phyloP scores from a whole-genome alignment of 2,329 filamentous ascomycete species.

The Monosporascus cannonballus region DNA sequence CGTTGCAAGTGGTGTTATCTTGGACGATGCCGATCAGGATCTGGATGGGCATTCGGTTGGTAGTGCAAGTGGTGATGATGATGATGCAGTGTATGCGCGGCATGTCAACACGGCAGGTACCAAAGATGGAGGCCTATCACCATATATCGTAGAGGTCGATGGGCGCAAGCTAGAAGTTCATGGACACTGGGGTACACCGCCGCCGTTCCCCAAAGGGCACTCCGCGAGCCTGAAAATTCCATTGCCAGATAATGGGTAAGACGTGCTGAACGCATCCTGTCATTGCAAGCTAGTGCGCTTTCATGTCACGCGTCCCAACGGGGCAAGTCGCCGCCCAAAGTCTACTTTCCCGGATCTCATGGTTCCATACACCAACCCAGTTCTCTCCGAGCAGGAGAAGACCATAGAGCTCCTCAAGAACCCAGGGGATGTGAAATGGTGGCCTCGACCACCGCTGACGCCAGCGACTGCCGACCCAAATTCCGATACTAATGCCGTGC shows the following conservation, averaged over 20 bases:
- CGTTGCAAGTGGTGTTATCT: no score
- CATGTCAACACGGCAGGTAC: slow-evolving; percentile 26
- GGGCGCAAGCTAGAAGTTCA: slow-evolving; percentile 1
- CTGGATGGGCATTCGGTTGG: no score
- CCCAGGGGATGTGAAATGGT: slow-evolving; percentile 50
- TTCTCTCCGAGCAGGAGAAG: no score
- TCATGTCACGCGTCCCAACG: slow-evolving; percentile 49
- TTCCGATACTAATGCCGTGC: slow-evolving; percentile 22
- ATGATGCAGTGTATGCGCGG: background rate
- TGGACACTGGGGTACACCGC: background rate
- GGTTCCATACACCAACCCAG: slow-evolving; percentile 36
- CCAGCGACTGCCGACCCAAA: slow-evolving; percentile 8
- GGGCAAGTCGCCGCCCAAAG: slow-evolving; percentile 33
- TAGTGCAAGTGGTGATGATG: no score
- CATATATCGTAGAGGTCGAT: slow-evolving; percentile 21
- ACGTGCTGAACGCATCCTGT: slow-evolving; percentile 38
- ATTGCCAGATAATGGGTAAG: slow-evolving; percentile 1
- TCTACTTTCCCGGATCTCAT: slow-evolving; percentile 50
- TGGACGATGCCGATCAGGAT: no score
- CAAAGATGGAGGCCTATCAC: slow-evolving; percentile 30
- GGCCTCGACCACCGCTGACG: slow-evolving; percentile 34
- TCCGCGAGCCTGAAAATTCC: slow-evolving; percentile 3
- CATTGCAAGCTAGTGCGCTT: slow-evolving; percentile 52
- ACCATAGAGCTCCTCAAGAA: slow-evolving; percentile 30
- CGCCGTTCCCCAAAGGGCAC: background rate